These are phyloP conservation scores for Xylaria telfairii DNA, from an alignment of 495 filamentous ascomycete genomes.

Conservation along the genomic window DNA sequence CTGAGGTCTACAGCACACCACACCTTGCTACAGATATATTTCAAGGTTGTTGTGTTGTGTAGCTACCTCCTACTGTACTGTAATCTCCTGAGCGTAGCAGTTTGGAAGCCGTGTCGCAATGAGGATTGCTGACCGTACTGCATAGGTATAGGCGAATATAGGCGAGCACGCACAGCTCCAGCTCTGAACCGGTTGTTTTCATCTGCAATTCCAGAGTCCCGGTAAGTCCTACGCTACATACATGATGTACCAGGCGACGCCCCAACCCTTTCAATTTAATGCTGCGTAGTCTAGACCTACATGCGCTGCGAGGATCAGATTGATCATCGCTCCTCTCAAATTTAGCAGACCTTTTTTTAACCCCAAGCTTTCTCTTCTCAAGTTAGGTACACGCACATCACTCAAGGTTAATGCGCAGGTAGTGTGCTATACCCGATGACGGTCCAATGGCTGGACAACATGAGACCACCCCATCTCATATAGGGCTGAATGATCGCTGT, in stretches of 20 bases:
- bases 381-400: not conserved
- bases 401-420: not conserved
- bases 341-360: conserved; percentile 7
- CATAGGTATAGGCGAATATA: not conserved
- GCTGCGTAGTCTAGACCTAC: not conserved
- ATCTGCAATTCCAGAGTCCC: not conserved
- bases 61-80: not conserved
- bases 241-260: not conserved
- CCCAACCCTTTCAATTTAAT: not conserved
- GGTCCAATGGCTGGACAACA: not conserved
- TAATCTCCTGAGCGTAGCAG: not conserved
- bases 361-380: conserved; percentile 8
- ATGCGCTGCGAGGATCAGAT: not conserved
- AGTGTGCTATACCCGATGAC: not conserved
- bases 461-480: conserved; percentile 11
- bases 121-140: not conserved
- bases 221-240: conserved; percentile 2
- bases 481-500: conserved; percentile 10
- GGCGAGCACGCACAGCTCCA: not conserved
- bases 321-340: conserved; percentile 13
- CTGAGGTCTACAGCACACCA: conserved; percentile 5
- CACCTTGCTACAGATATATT: too few species aligned
- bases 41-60: too few species aligned
- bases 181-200: not conserved
- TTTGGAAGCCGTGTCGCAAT: not conserved